Evolutionary conservation across 352 stramenopile species (phyloP), one percentile per base, ranked within the genome.

Genomic region (Globisporangium nodosum): DNA sequence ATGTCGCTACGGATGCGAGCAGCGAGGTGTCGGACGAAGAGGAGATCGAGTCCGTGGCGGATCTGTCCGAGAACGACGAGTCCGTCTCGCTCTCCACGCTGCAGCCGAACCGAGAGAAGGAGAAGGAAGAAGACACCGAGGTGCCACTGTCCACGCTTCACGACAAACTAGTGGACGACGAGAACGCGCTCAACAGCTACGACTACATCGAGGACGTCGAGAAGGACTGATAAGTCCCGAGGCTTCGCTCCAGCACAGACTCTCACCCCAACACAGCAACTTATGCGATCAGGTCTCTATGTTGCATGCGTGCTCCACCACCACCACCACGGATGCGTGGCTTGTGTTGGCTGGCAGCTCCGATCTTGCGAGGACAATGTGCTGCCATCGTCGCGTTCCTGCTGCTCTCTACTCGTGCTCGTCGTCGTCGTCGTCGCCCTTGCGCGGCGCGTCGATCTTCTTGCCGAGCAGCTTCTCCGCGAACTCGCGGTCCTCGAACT

Each of bases 181-280:
- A 88, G 70, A 73, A 87, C 64, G 80, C 70, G 42, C 76, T 94
- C 40, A 86, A 94, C 56, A 83, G 73, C 66, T 92, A 92, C 63
- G 85, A 92, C 57, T 91, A 94, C 73, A 85, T 94, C 43, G 79
- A 92, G 69, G 58, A 64, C 15, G 81, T 94, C 42, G 77, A 90
- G 58, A 53, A 56, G 43, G 63, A 65, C 30, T 87, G 72, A 21
- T 33, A 16, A 27, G 3, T 13, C 31, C 20, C 1, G 46, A 35
- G 15, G 2, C 9, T 11, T 18, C 47, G 47, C 21, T 37, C 20
- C 8, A 33, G 24, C 1, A 35, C 33, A 9, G 33, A 39, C 33
- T 39, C 33, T 39, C 33, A 8, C 33, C 33, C 33, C 33, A 39
- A 39, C 33, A 39, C 33, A 12, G 39, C 16, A 43, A n/a, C 16